These are phyloP conservation scores for Cytospora paraplurivora DNA, from an alignment of 2,329 filamentous ascomycete genomes.

Conservation along the genomic window DNA sequence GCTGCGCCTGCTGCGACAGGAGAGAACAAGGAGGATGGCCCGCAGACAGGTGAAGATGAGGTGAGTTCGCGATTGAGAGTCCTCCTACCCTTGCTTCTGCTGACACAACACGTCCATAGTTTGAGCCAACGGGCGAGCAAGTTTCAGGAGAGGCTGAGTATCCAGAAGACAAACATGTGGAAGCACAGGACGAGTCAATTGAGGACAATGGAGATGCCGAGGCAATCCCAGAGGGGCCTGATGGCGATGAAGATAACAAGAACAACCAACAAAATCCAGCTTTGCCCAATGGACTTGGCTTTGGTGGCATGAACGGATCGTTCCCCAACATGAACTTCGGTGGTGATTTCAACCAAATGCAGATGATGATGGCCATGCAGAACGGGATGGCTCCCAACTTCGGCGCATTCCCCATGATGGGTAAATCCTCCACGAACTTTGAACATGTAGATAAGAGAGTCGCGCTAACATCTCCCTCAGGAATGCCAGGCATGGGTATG, in stretches of 20 bases:
- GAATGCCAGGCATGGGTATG: slow-evolving; percentile 84
- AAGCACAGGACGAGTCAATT: slow-evolving; percentile 15
- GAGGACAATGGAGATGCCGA: slow-evolving; percentile 30
- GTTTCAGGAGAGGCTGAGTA: slow-evolving; percentile 25
- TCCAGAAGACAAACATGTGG: slow-evolving; percentile 25
- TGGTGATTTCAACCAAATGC: slow-evolving; percentile 71
- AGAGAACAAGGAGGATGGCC: slow-evolving; percentile 13
- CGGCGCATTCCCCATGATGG: slow-evolving; percentile 76
- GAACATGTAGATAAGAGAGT: neutral
- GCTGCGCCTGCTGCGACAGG: slow-evolving; percentile 7
- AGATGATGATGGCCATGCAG: slow-evolving; percentile 78
- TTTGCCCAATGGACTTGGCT: slow-evolving; percentile 36
- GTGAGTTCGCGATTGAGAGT: neutral
- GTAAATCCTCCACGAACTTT: slow-evolving; percentile 56
- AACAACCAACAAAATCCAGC: slow-evolving; percentile 36
- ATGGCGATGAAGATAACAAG: slow-evolving; percentile 37
- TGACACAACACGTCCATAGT: slow-evolving; percentile 14
- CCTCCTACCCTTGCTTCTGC: neutral
- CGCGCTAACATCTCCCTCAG: slow-evolving; percentile 47
- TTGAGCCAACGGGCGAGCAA: slow-evolving; percentile 5
- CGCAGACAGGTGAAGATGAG: slow-evolving; percentile 24
- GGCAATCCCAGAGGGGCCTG: slow-evolving; percentile 34
- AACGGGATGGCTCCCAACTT: slow-evolving; percentile 63
- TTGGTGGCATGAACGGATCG: slow-evolving; percentile 47
- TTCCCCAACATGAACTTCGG: slow-evolving; percentile 64